Conservation (phyloP, 495 filamentous ascomycete species). For the Amphirosellinia nigrospora region DNA sequence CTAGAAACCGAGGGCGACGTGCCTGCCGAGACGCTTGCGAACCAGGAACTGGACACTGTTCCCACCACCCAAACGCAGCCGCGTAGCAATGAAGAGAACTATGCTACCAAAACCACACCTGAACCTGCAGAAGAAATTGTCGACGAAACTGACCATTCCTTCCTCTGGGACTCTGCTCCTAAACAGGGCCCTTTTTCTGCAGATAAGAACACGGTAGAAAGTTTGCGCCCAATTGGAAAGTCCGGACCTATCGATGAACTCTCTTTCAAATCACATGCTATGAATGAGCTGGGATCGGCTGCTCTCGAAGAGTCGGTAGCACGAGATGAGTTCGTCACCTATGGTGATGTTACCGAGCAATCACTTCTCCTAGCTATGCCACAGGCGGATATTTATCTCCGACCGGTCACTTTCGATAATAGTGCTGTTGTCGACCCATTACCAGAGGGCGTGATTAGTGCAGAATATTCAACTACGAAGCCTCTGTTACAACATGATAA, state of each 20-base stretch:
- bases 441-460: background rate
- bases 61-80: background rate
- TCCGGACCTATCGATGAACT: background rate
- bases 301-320: background rate
- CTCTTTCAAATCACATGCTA: background rate
- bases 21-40: background rate
- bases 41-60: background rate
- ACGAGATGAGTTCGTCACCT: background rate
- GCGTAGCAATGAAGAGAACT: background rate
- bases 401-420: background rate
- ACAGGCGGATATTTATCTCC: background rate
- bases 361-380: background rate
- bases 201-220: background rate
- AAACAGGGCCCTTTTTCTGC: too few relatives aligned
- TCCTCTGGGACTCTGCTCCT: background rate
- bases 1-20: background rate
- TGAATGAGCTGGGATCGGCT: background rate
- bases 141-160: background rate
- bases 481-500: background rate
- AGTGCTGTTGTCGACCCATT: background rate
- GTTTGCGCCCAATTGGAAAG: background rate
- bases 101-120: background rate
- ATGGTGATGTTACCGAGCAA: background rate
- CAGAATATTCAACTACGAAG: background rate
- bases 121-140: background rate